Conservation (phyloP, 257 asterid genomes). For the Plectranthus barbatus region DNA sequence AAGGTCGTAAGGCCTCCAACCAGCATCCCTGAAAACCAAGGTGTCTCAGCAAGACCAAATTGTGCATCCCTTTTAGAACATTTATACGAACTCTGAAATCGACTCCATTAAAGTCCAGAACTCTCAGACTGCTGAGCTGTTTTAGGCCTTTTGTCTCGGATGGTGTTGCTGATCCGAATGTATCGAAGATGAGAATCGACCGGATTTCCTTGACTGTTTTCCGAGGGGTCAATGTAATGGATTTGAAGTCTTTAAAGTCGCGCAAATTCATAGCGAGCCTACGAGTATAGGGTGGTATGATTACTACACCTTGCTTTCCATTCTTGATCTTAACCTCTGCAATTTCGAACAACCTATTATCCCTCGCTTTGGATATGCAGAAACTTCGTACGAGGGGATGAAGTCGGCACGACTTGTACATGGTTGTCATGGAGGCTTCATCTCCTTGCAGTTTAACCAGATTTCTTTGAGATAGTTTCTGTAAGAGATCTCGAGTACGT, state of each 20-base stretch:
- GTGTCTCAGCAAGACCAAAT: conserved; percentile 10
- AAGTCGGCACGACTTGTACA: neutral
- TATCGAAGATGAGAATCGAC: conserved; percentile 12
- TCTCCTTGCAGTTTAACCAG: neutral
- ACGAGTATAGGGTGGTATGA: neutral
- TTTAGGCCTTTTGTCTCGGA: neutral
- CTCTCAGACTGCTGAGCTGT: neutral
- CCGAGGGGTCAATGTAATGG: neutral
- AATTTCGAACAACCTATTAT: neutral
- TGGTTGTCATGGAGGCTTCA: neutral
- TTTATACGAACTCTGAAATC: neutral
- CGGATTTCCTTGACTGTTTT: neutral
- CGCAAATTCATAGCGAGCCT: conserved; percentile 6
- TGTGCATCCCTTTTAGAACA: neutral
- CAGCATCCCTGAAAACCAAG: conserved; percentile 25
- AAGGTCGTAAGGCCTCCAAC: conserved; percentile 11
- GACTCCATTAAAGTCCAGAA: conserved; percentile 2
- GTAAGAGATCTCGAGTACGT: neutral
- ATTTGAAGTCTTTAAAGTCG: neutral
- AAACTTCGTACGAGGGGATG: neutral
- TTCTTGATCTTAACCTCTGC: neutral
- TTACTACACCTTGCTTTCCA: neutral
- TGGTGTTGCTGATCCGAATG: neutral
- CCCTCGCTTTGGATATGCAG: neutral
- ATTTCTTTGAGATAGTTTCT: neutral